Base-by-base conservation (phyloP, 78 protist species). In the Capsaspora owczarzaki region DNA sequence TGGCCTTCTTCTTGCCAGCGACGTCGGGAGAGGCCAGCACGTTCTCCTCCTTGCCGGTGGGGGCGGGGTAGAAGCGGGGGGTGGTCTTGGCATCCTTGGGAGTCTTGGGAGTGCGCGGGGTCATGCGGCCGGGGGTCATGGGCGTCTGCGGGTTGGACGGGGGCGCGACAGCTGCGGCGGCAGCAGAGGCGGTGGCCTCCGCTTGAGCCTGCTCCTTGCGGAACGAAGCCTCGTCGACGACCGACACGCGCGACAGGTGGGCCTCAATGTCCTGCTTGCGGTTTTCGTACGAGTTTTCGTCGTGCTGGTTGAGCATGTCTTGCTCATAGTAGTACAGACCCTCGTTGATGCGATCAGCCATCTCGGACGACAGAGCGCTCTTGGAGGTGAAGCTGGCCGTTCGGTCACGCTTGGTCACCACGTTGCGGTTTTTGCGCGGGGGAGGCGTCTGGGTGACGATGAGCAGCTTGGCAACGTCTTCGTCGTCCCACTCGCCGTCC, bases 261-360 rank as follows among this genome's bases (percentile, higher is more conserved):
- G 66, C 66, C 14, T 56, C 66, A 56, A 56, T 56, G 35, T 56
- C 33, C n/a, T 56, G 33, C 66, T 16, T 56, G 66, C 66, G 66
- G 66, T 56, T 56, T 6, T 25, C 66, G 25, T 56, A 56, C 66
- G 47, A 25, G 53, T 27, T 5, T 8, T 4, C 37, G 43, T 44
- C 33, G 33, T 71, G 53, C 33, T 2, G 44, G 44, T n/a, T n/a
- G 83, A 49, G 70, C n/a, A 85, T n/a, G 78, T 84, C 86, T 80
- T 89, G 92, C 68, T 89, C 89, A 68, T 85, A 89, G 74, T 78
- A 79, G 80, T 82, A 82, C 42, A 89, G 83, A 72, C 93, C 93
- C 42, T 85, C 87, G 75, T 89, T 89, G 76, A 89, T 85, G 40
- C 76, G 72, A 3, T 71, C 47, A 49, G 87, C 92, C 83, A 75